A percentile compares a stretch with the other conserved stretches of the same genome.
Conservation (phyloP, 2,329 filamentous ascomycete species). For the Colletotrichum incanum region DNA sequence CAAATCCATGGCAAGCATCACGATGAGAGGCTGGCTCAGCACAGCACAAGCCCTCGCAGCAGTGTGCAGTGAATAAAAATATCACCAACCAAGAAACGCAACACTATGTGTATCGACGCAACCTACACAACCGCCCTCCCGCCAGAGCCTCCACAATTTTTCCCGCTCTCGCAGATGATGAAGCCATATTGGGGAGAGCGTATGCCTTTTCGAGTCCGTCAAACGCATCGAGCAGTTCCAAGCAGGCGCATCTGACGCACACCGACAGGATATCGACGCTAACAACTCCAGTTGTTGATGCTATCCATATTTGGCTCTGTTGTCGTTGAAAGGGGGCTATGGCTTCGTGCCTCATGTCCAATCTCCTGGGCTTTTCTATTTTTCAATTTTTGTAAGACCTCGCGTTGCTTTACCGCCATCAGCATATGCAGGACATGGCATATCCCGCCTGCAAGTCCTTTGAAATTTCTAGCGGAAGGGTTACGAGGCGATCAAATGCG, state of each 20-base stretch:
- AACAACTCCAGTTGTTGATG: not conserved
- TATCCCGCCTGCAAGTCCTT: constrained; percentile 11
- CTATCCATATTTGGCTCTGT: constrained; percentile 6
- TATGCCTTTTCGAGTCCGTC: constrained; percentile 31
- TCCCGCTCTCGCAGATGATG: constrained; percentile 16
- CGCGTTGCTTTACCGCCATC: constrained; percentile 26
- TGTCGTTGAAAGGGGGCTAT: constrained; percentile 25
- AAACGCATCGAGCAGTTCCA: constrained; percentile 5
- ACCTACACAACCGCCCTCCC: constrained; percentile 8
- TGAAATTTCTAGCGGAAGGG: constrained; percentile 7
- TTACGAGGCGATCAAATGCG: constrained; percentile 22
- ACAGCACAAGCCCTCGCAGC: constrained; percentile 25
- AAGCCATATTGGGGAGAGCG: constrained; percentile 17
- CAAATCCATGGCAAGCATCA: constrained; percentile 6
- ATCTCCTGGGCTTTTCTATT: constrained; percentile 18
- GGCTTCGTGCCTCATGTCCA: constrained; percentile 26
- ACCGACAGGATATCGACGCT: constrained; percentile 15
- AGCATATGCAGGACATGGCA: constrained; percentile 26
- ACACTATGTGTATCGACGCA: not conserved
- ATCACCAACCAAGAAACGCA: constrained; percentile 23
- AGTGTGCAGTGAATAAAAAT: constrained; percentile 38
- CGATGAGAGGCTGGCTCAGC: constrained; percentile 21
- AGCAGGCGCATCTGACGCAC: constrained; percentile 23
- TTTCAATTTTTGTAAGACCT: not conserved
- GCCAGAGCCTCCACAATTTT: constrained; percentile 34